These are phyloP conservation scores for Naganishia kalamii DNA, from an alignment of 768 basidiomycete species.

Conservation along the genomic window DNA sequence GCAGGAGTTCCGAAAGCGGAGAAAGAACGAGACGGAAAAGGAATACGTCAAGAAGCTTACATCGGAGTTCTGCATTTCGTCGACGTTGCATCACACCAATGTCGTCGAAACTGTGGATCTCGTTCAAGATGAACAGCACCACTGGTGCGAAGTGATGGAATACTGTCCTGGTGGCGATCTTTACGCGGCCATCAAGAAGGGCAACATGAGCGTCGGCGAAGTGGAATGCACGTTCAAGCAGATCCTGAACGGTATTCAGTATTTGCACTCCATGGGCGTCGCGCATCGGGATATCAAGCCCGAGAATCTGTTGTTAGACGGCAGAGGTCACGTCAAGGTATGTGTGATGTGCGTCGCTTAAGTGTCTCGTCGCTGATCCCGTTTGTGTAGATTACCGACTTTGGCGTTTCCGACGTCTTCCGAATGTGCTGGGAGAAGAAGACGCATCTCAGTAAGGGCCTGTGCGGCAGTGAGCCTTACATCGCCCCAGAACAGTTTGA, in stretches of 20 bases:
- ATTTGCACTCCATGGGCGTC: constrained; percentile 92
- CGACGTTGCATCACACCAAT: constrained; percentile 86
- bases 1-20: constrained; percentile 93
- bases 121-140: constrained; percentile 91
- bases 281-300: constrained; percentile 98
- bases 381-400: constrained; percentile 77
- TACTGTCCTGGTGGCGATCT: constrained; percentile 97
- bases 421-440: constrained; percentile 96
- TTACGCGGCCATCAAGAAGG: constrained; percentile 98
- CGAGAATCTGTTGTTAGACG: constrained; percentile 93
- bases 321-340: constrained; percentile 86
- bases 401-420: constrained; percentile 98
- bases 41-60: constrained; percentile 99
- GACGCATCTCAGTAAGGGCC: constrained; percentile 90
- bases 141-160: constrained; percentile 99
- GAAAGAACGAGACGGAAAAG: constrained; percentile 97
- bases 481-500: constrained; percentile 97
- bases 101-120: constrained; percentile 98
- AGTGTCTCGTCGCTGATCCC: constrained; percentile 5
- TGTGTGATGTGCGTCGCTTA: constrained; percentile 20
- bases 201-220: constrained; percentile 80
- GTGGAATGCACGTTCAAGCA: constrained; percentile 99
- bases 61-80: constrained; percentile 97
- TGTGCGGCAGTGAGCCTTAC: constrained; percentile 97
- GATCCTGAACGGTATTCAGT: constrained; percentile 76